Evolutionary conservation across 257 asterid species (phyloP).

Genomic region (Plantago ovata): DNA sequence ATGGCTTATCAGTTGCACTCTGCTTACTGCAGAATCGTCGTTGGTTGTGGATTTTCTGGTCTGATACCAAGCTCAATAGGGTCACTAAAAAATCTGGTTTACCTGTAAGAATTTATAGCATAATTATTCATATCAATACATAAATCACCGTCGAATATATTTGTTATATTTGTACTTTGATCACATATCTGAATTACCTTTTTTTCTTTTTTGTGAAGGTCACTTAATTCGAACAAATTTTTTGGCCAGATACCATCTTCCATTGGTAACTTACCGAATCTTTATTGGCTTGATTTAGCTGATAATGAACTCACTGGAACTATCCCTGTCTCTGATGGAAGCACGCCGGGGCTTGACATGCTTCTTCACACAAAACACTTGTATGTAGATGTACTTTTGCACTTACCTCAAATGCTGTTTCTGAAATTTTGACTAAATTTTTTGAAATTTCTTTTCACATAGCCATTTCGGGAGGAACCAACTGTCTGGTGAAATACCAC

Average conservation of each 20-base stretch:
- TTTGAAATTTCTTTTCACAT: constrained; percentile 19
- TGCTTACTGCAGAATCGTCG: constrained; percentile 51
- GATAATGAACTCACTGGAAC: constrained; percentile 71
- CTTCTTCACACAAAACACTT: constrained; percentile 67
- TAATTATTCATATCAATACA: background rate
- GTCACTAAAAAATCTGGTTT: constrained; percentile 46
- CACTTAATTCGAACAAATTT: constrained; percentile 69
- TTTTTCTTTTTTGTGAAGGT: constrained; percentile 36
- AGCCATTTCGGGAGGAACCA: constrained; percentile 85
- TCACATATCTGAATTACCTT: constrained; percentile 13
- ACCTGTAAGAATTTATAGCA: constrained; percentile 50
- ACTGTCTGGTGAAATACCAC: constrained; percentile 71
- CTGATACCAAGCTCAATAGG: constrained; percentile 69
- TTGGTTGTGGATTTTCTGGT: constrained; percentile 82
- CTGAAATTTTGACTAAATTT: background rate
- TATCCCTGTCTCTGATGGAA: constrained; percentile 72
- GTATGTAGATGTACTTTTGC: constrained; percentile 33
- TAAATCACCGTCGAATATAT: background rate
- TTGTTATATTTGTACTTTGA: background rate
- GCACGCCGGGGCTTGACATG: constrained; percentile 83
- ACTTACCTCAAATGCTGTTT: background rate
- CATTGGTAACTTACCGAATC: constrained; percentile 49
- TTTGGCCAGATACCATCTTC: constrained; percentile 68
- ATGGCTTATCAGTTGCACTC: constrained; percentile 5
- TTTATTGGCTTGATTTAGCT: constrained; percentile 83